Evolutionary conservation across 2,329 filamentous ascomycete genomes (phyloP), one percentile per base, ranked within the genome.

Genomic region (Colletotrichum navitas): DNA sequence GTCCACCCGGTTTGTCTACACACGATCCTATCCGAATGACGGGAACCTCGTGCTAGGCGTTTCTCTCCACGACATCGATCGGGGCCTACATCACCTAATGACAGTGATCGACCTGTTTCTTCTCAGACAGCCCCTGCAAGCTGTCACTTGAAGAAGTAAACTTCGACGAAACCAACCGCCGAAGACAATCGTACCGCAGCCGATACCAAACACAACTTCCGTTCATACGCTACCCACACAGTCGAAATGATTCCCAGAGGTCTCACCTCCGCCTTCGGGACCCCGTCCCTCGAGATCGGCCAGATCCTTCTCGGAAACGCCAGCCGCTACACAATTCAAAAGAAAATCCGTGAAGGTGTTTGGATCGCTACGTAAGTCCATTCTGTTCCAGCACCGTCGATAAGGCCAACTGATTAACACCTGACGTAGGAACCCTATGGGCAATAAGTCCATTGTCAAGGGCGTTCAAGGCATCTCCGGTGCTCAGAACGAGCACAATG

Each of bases 291-390:
- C 32, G 69, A 72, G 47, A 72, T 72, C 45, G 69, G 69, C 34
- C 69, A 72, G 65, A 72, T 72, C 47, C 32, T 72, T 6, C 69
- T 72, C 24, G 69, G 69, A 49, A 72, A 72, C 11, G 69, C 69
- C 21, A 72, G 54, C 65, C 61, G 69, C 12, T 72, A 72, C 69
- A 72, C 69, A 16, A 72, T 72, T n/a, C 69, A 72, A 60, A 72
- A 72, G 65, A 72, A 72, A 54, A 72, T 72, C n/a, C 69, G 69
- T 56, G 69, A 72, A 51, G 69, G 69, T 26, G 69, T 72, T 2
- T 72, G 69, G 69, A 72, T 72, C 8, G 69, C 69, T 32, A 72
- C 69, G 69, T 72, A 56, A 41, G 69, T 36, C 18, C 5, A 24
- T 8, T 24, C 0, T 12, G 11, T 3, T 4, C 21, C 24, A 12